Percentiles rank a stretch among this genome's conserved stretches.
Evolutionary conservation across 495 filamentous ascomycete species (phyloP).

Genomic region (Aspergillus homomorphus): DNA sequence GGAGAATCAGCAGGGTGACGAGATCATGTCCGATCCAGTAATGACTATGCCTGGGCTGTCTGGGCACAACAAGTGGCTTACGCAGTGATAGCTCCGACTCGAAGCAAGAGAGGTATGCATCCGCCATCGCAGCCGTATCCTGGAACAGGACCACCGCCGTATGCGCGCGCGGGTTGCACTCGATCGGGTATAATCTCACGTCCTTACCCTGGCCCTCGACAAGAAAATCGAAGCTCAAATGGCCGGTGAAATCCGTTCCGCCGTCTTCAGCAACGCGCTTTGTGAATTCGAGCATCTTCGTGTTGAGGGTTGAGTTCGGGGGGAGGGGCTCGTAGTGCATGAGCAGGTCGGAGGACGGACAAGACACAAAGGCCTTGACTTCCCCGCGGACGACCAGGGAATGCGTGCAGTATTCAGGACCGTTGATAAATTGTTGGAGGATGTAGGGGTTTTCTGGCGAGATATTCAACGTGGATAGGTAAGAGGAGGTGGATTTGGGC

Average conservation of each 20-base stretch:
- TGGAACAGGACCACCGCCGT: constrained; percentile 3
- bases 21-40: neutral
- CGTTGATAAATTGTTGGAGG: constrained; percentile 4
- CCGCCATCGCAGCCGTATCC: constrained; percentile 1
- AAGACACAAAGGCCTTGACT: constrained; percentile 1
- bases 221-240: constrained; percentile 5
- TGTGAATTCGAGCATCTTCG: constrained; percentile 6
- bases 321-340: constrained; percentile 2
- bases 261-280: constrained; percentile 1
- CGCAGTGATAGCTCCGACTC: neutral
- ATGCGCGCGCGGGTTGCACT: constrained; percentile 6
- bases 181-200: neutral
- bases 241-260: neutral
- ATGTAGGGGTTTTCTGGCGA: neutral
- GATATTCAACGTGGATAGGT: neutral
- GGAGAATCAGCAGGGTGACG: neutral
- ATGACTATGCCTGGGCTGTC: neutral
- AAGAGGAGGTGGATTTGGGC: neutral
- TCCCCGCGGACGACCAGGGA: constrained; percentile 5
- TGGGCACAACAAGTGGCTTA: neutral
- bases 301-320: neutral
- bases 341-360: constrained; percentile 3
- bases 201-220: neutral
- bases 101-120: neutral
- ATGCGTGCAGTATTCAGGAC: constrained; percentile 4